Evolutionary conservation across 345 rosid genomes (phyloP), one percentile per base, ranked within the genome.

Genomic region (Garcia nutans): DNA sequence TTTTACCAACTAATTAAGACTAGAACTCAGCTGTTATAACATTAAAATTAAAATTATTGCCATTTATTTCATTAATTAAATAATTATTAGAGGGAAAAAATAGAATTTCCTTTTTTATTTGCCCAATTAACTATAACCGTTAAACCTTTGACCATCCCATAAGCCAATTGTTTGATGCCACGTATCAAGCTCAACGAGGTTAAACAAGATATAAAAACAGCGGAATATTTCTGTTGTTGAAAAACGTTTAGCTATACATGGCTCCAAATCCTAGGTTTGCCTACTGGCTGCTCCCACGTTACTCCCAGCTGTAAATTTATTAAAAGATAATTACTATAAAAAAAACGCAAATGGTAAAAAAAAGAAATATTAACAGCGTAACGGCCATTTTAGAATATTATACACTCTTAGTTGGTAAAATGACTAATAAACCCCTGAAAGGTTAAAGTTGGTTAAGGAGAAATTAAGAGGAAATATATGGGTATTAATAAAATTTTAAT

Each of bases 201-300:
- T 44, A 6, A 17, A 9, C 50, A 16, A 22, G 61, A 20, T n/a
- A 56, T 10, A 13, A 58, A 19, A 33, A 28, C 41, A 37, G 5
- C 2, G 17, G 49, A 70, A 65, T 65, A 6, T 70, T 31, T n/a
- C 63, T 58, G 17, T 1, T 42, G 28, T 41, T 23, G 37, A 70
- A 65, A 65, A 42, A 50, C 5, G n/a, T 41, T 11, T 9, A 13
- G 55, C 37, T 28, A 74, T 17, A 57, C 72, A 15, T 15, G 68
- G 83, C 83, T 22, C 82, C 74, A 63, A 76, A 33, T 74, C 45
- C 82, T 54, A 81, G 78, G 79, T 69, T 37, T 64, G 85, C 83
- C 77, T 66, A 60, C 52, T 69, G 72, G 58, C 59, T 26, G 19
- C 8, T 52, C 19, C 81, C 85, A 78, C 78, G 84, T 86, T 78